phyloP scores from a whole-genome alignment of 2,329 filamentous ascomycete genomes.

The Cryphonectria parasitica region DNA sequence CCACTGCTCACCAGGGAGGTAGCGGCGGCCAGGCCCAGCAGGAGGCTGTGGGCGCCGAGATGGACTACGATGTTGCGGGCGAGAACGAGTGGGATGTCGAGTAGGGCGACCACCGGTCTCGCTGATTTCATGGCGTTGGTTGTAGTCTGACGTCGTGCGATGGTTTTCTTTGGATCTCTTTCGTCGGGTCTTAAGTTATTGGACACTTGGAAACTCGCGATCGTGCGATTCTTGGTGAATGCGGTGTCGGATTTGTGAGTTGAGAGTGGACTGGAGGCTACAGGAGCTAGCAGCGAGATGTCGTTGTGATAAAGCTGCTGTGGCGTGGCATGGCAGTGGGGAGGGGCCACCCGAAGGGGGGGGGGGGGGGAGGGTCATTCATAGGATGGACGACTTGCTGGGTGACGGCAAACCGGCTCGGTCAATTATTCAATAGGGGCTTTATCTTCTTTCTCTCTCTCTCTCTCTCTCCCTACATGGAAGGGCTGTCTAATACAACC shows the following conservation, averaged over 20 bases:
- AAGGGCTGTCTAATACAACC: not conserved
- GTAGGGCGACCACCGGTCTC: conserved; percentile 3
- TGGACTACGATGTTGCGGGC: conserved; percentile 60
- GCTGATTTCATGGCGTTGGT: not conserved
- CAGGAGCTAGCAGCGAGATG: not conserved
- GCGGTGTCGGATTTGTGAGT: not conserved
- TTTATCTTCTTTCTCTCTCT: not conserved
- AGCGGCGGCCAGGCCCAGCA: conserved; percentile 32
- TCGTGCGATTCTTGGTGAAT: not conserved
- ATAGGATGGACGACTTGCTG: not conserved
- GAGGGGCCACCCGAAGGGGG: too few relatives aligned
- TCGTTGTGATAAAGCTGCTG: not conserved
- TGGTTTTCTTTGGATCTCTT: not conserved
- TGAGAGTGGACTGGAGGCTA: not conserved
- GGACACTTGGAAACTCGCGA: not conserved
- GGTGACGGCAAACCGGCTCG: too few relatives aligned
- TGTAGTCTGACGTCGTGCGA: not conserved
- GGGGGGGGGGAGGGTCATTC: not conserved
- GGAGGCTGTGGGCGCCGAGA: conserved; percentile 43
- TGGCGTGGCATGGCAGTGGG: not conserved
- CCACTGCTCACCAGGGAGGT: conserved; percentile 24
- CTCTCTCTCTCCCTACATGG: not conserved
- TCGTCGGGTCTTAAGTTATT: not conserved
- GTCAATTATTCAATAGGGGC: not conserved
- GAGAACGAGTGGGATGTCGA: conserved; percentile 50